Evolutionary conservation across 768 basidiomycete species (phyloP), one percentile per base, ranked within the genome.

Genomic region (Mycena metata): DNA sequence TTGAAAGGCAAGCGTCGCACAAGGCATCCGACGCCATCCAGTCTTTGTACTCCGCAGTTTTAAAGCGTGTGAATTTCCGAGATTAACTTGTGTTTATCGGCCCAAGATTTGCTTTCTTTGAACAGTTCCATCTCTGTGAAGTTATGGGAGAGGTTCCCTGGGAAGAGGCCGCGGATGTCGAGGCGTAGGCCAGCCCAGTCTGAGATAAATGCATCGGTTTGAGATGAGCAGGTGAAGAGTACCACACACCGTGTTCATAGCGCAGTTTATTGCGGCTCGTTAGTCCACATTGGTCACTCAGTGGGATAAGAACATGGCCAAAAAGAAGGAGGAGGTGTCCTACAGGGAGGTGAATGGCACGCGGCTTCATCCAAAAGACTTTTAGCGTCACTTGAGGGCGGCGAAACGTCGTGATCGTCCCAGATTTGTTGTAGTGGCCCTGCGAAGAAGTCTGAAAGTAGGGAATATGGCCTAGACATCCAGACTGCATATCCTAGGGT

Each of bases 21-120:
- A 80, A n/a, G 73, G 77, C 77, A 33, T 79, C 76, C n/a, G 72
- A 70, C 49, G 74, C 75, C 19, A 72, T 52, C 81, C 79, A 80
- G 21, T 21, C 61, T 17, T 45, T 54, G 41, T 43, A 63, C 6
- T 63, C 61, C 24, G 21, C 51, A 3, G 41, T 63, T 21, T 39
- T 26, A 13, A 63, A n/a, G 39, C 5, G 60, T 26, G 60, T 26
- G 33, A 10, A 62, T 6, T 16, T 63, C 61, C 26, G 61, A 23
- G 8, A 63, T 52, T 15, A 63, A 19, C 43, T 54, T 52, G 17
- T 41, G 41, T 13, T 41, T 52, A 11, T 62, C 17, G 16, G 8
- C 16, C 47, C 26, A 24, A 1, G 62, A 52, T 11, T 46, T 46
- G 10, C 21, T 43, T 10, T 55, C 62, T 21, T 41, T 43, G 33